These are phyloP conservation scores for Rostrohypoxylon terebratum DNA, from an alignment of 495 filamentous ascomycete species.

Conservation along the genomic window DNA sequence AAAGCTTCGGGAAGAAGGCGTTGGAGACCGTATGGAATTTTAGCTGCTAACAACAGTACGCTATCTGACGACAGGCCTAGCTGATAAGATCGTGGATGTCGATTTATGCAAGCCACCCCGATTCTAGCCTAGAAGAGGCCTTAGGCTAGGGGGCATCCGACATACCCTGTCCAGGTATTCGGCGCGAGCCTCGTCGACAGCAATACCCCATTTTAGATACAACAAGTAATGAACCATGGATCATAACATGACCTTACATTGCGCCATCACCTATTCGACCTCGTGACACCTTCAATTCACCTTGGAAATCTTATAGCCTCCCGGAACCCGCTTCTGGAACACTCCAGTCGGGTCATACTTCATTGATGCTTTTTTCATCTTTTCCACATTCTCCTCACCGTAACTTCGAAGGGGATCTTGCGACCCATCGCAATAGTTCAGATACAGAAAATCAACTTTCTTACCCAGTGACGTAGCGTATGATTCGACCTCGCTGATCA, in stretches of 20 bases:
- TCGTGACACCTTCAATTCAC: slow-evolving; percentile 15
- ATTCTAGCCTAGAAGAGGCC: not conserved
- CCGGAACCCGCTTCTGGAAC: slow-evolving; percentile 58
- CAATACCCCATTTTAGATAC: not conserved
- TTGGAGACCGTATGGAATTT: slow-evolving; percentile 57
- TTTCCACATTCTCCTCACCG: slow-evolving; percentile 57
- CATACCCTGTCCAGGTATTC: slow-evolving; percentile 10
- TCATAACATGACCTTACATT: not conserved
- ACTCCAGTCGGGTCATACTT: slow-evolving; percentile 63
- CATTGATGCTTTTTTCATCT: slow-evolving; percentile 51
- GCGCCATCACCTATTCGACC: not conserved
- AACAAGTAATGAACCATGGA: not conserved
- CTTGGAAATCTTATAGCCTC: slow-evolving; percentile 45
- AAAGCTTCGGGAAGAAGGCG: slow-evolving; percentile 56
- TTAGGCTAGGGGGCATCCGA: not conserved
- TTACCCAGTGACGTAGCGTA: slow-evolving; percentile 27
- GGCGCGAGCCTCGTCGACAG: not conserved
- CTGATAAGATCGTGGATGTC: not conserved
- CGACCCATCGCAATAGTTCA: slow-evolving; percentile 56
- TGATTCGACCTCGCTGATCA: slow-evolving; percentile 21
- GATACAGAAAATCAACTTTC: slow-evolving; percentile 37
- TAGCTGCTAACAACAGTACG: slow-evolving; percentile 27
- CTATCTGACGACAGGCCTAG: not conserved
- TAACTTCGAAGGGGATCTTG: slow-evolving; percentile 63
- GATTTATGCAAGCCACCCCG: not conserved